Evolutionary conservation across 2,329 filamentous ascomycete genomes (phyloP).

Genomic region (Venturia asperata): DNA sequence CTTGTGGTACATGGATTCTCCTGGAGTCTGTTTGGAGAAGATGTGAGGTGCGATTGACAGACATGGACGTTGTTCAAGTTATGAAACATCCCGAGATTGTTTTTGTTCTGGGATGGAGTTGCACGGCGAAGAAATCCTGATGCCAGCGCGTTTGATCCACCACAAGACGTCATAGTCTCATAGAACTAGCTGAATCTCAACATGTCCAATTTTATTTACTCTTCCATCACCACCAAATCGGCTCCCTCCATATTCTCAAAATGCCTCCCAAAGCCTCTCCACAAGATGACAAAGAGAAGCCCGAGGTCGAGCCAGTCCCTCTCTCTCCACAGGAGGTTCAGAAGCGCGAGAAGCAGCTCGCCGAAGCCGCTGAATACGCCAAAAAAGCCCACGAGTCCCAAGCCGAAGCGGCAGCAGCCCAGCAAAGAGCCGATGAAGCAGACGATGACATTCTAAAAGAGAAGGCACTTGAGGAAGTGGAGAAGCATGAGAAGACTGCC

Average conservation of each 20-base stretch:
- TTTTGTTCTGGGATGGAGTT: neutral
- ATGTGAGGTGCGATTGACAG: no score
- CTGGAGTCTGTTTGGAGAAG: no score
- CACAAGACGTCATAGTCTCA: neutral
- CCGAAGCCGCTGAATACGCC: conserved; percentile 13
- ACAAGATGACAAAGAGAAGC: neutral
- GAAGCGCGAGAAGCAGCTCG: conserved; percentile 13
- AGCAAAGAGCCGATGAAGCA: conserved; percentile 8
- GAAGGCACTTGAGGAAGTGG: conserved; percentile 26
- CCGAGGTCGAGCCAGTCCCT: neutral
- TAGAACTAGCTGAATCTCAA: neutral
- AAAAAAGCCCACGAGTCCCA: conserved; percentile 4
- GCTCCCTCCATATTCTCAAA: neutral
- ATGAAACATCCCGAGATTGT: no score
- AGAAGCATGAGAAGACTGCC: conserved; percentile 26
- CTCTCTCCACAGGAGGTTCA: neutral
- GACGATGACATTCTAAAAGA: neutral
- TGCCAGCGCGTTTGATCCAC: neutral
- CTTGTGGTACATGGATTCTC: no score
- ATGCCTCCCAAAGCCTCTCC: conserved; percentile 12
- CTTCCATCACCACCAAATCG: neutral
- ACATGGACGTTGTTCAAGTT: no score
- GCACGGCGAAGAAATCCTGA: neutral
- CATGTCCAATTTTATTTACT: neutral
- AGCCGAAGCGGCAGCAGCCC: neutral